Percentiles rank a stretch among this genome's conserved stretches.
Conservation (phyloP, 106 monocot species). For the Agapanthus africanus region DNA sequence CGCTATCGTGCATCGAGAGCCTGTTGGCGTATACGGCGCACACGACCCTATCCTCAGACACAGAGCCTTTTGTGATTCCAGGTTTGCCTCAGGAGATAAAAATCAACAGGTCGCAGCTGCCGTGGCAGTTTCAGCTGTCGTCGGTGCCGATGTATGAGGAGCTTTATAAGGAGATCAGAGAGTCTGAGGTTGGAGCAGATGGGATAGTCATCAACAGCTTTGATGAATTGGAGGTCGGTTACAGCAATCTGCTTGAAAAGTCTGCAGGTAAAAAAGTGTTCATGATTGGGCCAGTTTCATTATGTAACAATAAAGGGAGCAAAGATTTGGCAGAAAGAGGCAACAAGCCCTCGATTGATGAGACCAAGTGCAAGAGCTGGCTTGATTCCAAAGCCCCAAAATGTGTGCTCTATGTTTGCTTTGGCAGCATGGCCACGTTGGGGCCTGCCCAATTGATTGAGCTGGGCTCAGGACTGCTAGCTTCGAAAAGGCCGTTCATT, state of each 20-base stretch:
- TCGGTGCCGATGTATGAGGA: neutral
- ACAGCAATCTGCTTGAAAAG: constrained; percentile 13
- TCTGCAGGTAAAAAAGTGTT: constrained; percentile 38
- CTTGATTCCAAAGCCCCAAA: constrained; percentile 25
- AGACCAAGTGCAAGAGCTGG: constrained; percentile 21
- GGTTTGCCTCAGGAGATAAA: constrained; percentile 32
- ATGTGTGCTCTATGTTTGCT: constrained; percentile 49
- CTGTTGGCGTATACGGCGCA: neutral
- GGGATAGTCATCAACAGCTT: constrained; percentile 53
- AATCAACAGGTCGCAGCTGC: constrained; percentile 25
- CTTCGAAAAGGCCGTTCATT: constrained; percentile 30
- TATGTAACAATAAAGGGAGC: constrained; percentile 21
- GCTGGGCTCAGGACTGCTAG: constrained; percentile 27
- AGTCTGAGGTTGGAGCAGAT: constrained; percentile 14
- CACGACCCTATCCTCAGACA: neutral
- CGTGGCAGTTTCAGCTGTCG: neutral
- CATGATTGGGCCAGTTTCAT: constrained; percentile 50
- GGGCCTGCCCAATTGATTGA: constrained; percentile 12
- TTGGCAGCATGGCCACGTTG: constrained; percentile 32
- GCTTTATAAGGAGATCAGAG: constrained; percentile 8
- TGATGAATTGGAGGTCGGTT: constrained; percentile 30
- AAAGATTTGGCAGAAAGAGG: constrained; percentile 20
- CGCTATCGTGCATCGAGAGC: neutral
- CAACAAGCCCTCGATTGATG: constrained; percentile 18
- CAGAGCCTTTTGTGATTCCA: constrained; percentile 17